Evolutionary conservation across 2,329 filamentous ascomycete genomes (phyloP).

Genomic region (Leptosphaerulina australis): DNA sequence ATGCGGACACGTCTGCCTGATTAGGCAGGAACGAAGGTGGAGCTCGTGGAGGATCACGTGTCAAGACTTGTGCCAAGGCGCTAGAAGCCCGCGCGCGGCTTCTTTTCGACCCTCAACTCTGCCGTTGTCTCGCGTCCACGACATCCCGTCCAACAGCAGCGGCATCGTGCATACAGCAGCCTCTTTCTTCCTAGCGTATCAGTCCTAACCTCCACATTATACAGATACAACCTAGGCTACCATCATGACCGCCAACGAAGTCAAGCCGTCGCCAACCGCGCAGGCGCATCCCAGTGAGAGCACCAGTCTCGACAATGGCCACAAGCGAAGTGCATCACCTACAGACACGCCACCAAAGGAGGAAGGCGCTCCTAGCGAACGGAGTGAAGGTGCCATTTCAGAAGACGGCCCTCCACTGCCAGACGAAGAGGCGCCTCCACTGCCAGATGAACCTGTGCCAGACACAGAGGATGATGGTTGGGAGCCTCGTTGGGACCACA

Average conservation of each 20-base stretch:
- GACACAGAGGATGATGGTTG: constrained; percentile 69
- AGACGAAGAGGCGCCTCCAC: constrained; percentile 43
- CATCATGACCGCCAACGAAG: constrained; percentile 26
- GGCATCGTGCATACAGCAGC: constrained; percentile 25
- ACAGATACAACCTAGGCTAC: constrained; percentile 16
- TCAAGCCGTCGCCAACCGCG: constrained; percentile 21
- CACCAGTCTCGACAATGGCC: constrained; percentile 13
- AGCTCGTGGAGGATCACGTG: constrained; percentile 14
- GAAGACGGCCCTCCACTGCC: constrained; percentile 32
- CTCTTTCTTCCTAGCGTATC: constrained; percentile 20
- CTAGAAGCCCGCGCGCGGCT: constrained; percentile 11
- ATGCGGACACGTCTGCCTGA: constrained; percentile 5
- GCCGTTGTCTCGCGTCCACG: constrained; percentile 7
- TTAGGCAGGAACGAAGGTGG: constrained; percentile 7
- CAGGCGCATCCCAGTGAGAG: constrained; percentile 18
- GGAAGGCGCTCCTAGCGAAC: constrained; percentile 14
- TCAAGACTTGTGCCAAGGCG: neutral
- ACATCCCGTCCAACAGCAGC: constrained; percentile 15
- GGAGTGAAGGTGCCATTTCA: constrained; percentile 16
- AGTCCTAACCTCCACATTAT: constrained; percentile 26
- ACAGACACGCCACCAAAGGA: constrained; percentile 6
- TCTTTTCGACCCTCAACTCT: constrained; percentile 12
- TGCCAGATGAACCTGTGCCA: constrained; percentile 58
- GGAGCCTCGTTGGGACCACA: constrained; percentile 78
- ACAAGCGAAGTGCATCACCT: constrained; percentile 18